A percentile compares a stretch with the other conserved stretches of the same genome.
Conservation (phyloP, 1,139 yeast genomes). For the Diutina scorzettiae region DNA sequence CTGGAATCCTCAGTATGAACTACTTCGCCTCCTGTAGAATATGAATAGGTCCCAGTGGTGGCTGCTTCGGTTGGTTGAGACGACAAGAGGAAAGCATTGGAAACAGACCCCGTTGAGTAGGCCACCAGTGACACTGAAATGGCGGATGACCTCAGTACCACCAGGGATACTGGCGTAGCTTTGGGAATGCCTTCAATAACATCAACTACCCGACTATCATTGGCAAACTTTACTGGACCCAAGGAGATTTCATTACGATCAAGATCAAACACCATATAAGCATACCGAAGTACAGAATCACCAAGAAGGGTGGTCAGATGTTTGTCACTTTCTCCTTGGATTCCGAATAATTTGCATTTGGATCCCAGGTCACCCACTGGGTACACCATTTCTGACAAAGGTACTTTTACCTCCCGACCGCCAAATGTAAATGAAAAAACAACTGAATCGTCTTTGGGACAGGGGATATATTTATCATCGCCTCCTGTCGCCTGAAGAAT, state of each 20-base stretch:
- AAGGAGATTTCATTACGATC: background rate
- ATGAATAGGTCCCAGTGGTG: background rate
- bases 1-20: too few species aligned
- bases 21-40: background rate
- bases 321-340: background rate
- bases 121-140: background rate
- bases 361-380: background rate
- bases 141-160: background rate
- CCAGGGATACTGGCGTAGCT: background rate
- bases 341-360: background rate
- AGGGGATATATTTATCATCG: slow-evolving; percentile 8
- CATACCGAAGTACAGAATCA: background rate
- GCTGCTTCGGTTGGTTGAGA: background rate
- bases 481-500: slow-evolving; percentile 16
- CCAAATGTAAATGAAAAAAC: slow-evolving; percentile 14
- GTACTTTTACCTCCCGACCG: slow-evolving; percentile 6
- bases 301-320: background rate
- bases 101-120: background rate
- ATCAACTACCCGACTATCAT: background rate
- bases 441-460: slow-evolving; percentile 16
- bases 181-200: background rate
- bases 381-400: slow-evolving; percentile 9
- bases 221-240: background rate
- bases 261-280: background rate
- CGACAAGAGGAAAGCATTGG: background rate